A percentile compares a stretch with the other conserved stretches of the same genome.
phyloP scores from a whole-genome alignment of 768 basidiomycete genomes.

The Bullera alba region DNA sequence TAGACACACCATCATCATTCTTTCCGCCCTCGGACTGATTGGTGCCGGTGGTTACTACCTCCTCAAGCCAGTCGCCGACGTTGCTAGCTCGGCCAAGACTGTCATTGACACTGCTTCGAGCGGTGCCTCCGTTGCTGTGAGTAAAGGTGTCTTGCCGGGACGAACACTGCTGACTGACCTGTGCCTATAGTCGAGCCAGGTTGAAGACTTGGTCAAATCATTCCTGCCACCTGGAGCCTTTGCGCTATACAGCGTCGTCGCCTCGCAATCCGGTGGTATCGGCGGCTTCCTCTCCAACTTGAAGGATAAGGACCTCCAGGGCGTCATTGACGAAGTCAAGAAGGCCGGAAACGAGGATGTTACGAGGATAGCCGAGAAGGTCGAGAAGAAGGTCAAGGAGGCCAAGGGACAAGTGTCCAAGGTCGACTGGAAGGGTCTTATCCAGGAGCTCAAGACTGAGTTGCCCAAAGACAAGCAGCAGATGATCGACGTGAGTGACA shows the following conservation, averaged over 20 bases:
- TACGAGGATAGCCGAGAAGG: constrained; percentile 37
- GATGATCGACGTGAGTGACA: constrained; percentile 35
- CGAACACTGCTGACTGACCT: constrained; percentile 8
- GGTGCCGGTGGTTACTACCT: constrained; percentile 33
- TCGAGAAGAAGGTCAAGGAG: constrained; percentile 39
- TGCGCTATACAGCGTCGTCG: constrained; percentile 28
- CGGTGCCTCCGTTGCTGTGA: constrained; percentile 14
- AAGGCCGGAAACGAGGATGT: constrained; percentile 40
- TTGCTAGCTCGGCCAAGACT: constrained; percentile 26
- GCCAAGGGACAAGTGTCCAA: constrained; percentile 39
- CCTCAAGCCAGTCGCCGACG: constrained; percentile 39
- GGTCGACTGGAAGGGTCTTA: constrained; percentile 41
- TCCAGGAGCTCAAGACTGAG: constrained; percentile 35
- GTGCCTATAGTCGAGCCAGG: neutral
- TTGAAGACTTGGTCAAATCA: constrained; percentile 14
- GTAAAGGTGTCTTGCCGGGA: constrained; percentile 11
- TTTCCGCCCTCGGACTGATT: constrained; percentile 35
- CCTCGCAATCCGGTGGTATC: constrained; percentile 32
- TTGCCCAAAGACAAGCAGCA: constrained; percentile 35
- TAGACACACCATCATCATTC: constrained; percentile 17
- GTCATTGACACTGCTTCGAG: constrained; percentile 28
- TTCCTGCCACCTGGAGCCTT: constrained; percentile 32
- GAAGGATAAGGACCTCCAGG: constrained; percentile 38
- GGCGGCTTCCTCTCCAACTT: constrained; percentile 35
- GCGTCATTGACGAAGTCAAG: constrained; percentile 40